Evolutionary conservation across 768 basidiomycete species (phyloP), one percentile per base, ranked within the genome.

Genomic region (Auricularia sp.): DNA sequence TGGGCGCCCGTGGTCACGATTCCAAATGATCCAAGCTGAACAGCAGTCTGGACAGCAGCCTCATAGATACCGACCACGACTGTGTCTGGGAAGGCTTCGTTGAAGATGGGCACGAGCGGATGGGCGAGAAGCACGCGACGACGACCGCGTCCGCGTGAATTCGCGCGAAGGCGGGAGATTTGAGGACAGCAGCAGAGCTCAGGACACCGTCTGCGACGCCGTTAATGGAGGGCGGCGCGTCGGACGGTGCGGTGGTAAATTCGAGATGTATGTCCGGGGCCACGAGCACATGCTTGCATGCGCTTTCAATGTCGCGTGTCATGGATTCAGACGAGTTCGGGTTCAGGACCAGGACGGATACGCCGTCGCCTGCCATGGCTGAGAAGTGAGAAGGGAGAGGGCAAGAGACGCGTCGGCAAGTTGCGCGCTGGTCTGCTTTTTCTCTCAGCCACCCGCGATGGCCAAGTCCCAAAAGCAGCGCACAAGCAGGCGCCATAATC

Each of bases 401-500:
- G 6, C 14, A 51, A 51, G 47, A 16, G 18, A 21, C 14, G 47
- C 47, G 47, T 42, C 39, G 39, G 39, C 39, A 42, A 42, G 7
- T 42, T 42, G 39, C 39, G 39, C 39, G 39, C 39, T 42, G 39
- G 13, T 8, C 47, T 11, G 18, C 14, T 51, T 51, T 51, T 51
- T 51, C 47, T 51, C 47, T 51, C 47, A 51, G 47, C 47, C 47
- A 51, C 47, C 8, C 10, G 21, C 47, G 47, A 98, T 98, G 94
- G 94, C 93, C 70, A 97, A 96, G 76, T 86, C 91, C 47, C 93
- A 95, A 73, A 59, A 59, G 56, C 21, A 59, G 73, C 82, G 84
- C 65, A 72, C 83, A 8, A 87, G 87, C 88, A 86, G 91, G 54
- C 81, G 94, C 65, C 94, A 97, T 75, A 97, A 98, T 71, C 94